phyloP scores from a whole-genome alignment of 78 protist genomes.

The Salpingoeca rosetta region DNA sequence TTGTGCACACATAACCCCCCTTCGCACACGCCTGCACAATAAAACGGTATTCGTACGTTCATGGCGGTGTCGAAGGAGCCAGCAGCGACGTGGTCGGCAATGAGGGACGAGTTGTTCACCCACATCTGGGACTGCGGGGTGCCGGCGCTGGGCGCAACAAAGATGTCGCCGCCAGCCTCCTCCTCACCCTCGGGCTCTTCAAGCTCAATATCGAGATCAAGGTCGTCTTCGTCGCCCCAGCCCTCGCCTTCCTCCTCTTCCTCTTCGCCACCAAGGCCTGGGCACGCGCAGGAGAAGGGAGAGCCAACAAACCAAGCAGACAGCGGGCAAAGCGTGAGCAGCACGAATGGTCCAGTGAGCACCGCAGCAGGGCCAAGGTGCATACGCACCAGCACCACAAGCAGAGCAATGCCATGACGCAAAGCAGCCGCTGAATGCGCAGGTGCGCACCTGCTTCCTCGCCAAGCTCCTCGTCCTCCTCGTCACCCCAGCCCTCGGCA shows the following conservation, averaged over 20 bases:
- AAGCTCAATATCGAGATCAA: background rate
- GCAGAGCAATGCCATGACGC: too few relatives aligned
- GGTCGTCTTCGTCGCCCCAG: constrained; percentile 32
- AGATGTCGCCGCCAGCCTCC: background rate
- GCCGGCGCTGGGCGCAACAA: constrained; percentile 47
- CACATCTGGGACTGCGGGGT: constrained; percentile 36
- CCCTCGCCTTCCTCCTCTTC: constrained; percentile 36
- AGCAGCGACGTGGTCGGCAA: constrained; percentile 83
- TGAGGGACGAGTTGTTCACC: constrained; percentile 49
- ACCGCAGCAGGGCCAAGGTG: too few relatives aligned
- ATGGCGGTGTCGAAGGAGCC: constrained; percentile 81
- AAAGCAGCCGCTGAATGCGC: too few relatives aligned
- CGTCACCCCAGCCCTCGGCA: constrained; percentile 29
- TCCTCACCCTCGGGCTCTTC: background rate
- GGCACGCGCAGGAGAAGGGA: too few relatives aligned
- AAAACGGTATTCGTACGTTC: constrained; percentile 15
- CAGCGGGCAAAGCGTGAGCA: too few relatives aligned
- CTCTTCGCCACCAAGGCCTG: constrained; percentile 4
- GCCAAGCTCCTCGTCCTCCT: background rate
- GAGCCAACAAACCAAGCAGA: too few relatives aligned
- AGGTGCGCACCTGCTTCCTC: constrained; percentile 5
- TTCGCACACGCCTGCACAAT: too few relatives aligned
- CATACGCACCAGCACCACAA: too few relatives aligned
- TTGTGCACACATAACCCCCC: too few relatives aligned
- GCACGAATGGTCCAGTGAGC: too few relatives aligned